These are phyloP conservation scores for Fistulinella staudtii DNA, from an alignment of 1,284 basidiomycete genomes.

Conservation along the genomic window DNA sequence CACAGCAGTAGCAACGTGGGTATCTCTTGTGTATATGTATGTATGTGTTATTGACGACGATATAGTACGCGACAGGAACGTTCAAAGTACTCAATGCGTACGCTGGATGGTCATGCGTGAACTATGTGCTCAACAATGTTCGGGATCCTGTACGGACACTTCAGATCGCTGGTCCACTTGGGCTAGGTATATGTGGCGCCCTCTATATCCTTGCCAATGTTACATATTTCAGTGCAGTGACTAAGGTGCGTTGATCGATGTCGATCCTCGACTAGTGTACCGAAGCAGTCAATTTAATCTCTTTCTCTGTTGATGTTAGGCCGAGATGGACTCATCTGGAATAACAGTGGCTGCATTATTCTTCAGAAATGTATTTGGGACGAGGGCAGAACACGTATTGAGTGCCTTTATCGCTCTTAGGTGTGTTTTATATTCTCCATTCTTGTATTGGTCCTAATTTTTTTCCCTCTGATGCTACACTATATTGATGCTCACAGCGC, in stretches of 20 bases:
- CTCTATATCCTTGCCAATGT: conserved; percentile 53
- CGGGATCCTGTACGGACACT: conserved; percentile 49
- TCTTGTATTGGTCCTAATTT: no score
- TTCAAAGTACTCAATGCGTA: conserved; percentile 59
- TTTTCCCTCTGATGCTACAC: neutral
- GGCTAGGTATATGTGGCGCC: conserved; percentile 42
- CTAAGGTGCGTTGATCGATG: conserved; percentile 10
- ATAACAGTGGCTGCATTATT: conserved; percentile 53
- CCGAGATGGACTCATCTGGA: conserved; percentile 42
- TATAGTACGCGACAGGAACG: conserved; percentile 52
- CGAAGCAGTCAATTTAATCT: no score
- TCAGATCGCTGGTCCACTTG: conserved; percentile 52
- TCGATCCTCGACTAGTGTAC: no score
- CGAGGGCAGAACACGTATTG: conserved; percentile 43
- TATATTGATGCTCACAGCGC: conserved; percentile 13
- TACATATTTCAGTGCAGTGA: conserved; percentile 44
- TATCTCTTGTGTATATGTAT: neutral
- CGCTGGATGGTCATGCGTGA: conserved; percentile 50
- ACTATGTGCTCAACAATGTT: conserved; percentile 56
- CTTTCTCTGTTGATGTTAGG: conserved; percentile 27
- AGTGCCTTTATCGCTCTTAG: conserved; percentile 52
- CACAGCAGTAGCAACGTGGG: conserved; percentile 41
- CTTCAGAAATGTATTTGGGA: conserved; percentile 53
- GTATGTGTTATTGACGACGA: neutral
- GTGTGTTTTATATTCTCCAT: conserved; percentile 16